Base-by-base conservation (phyloP, 176 grass and related monocot genomes). In the Alopecurus myosuroides region DNA sequence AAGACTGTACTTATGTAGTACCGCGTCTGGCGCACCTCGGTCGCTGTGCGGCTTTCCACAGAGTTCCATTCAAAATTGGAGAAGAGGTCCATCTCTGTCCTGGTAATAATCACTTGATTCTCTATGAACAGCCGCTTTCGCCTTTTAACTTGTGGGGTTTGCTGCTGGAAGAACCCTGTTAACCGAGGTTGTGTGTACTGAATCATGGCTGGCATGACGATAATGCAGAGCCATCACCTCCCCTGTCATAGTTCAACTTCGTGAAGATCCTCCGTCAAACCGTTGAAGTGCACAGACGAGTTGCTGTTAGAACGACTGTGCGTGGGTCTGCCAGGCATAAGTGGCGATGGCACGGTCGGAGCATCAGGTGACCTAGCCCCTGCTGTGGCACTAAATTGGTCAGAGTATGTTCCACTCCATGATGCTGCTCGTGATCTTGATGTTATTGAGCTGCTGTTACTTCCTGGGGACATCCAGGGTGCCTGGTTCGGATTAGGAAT, bases 321-420 rank as follows among this genome's bases (percentile, higher is more conserved):
- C 0, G 73, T 65, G 48, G 57, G 57, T 37, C 45, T 74, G 57
- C 51, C 77, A 40, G 93, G 89, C 67, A 88, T 73, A 34, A 92
- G 84, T 42, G 70, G 78, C 5, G 84, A 89, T 3, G 78, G 69
- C 67, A 80, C 50, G 9, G 51, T 44, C 74, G 70, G 87, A 61
- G 68, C 53, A 1, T 87, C 66, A 19, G 91, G 77, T 35, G 80
- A 90, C 57, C 37, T 68, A 65, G 37, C 40, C 15, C 63, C 49
- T 15, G 50, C 78, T 20, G 52, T 71, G 22, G 65, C 25, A 81
- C 73, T 80, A 77, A 83, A 86, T 58, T 88, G 75, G 53, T 94
- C 87, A 7, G 86, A 85, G 75, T 85, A 94, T 64, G 87, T 93
- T 39, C 93, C 96, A 36, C 91, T 90, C 96, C 93, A 98, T 57